These are phyloP conservation scores for Colletotrichum brevisporum DNA, from an alignment of 2,329 filamentous ascomycete genomes.

Conservation along the genomic window DNA sequence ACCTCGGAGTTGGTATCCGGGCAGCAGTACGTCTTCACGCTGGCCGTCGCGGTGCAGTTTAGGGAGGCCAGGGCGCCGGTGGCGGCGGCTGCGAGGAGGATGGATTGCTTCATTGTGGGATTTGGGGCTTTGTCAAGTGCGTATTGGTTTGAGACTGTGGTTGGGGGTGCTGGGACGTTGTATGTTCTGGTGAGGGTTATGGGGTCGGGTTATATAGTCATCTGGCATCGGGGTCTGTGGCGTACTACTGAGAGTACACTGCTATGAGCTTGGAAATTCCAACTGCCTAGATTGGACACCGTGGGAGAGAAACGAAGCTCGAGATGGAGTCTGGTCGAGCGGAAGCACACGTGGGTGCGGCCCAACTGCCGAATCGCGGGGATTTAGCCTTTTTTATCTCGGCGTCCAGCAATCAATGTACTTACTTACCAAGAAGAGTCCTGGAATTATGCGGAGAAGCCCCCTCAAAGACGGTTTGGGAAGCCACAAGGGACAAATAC, in stretches of 20 bases:
- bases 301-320: not conserved
- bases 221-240: not conserved
- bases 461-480: not conserved
- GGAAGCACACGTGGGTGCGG: not conserved
- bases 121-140: accelerated
- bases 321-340: not conserved
- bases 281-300: no score
- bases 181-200: not conserved
- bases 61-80: conserved; percentile 38
- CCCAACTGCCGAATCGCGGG: conserved; percentile 18
- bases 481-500: no score
- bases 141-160: not conserved
- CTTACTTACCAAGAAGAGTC: no score
- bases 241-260: no score
- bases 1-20: conserved; percentile 39
- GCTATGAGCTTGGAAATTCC: no score
- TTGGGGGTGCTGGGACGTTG: not conserved
- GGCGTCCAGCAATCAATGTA: not conserved
- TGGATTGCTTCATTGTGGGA: conserved; percentile 20
- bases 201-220: not conserved
- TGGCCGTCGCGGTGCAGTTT: conserved; percentile 38
- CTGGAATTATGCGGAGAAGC: not conserved
- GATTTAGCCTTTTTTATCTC: conserved; percentile 23
- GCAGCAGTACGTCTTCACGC: conserved; percentile 41
- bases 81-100: conserved; percentile 15